phyloP scores from a whole-genome alignment of 805 yeast genomes.

The Lipomyces spencermartinsiae region DNA sequence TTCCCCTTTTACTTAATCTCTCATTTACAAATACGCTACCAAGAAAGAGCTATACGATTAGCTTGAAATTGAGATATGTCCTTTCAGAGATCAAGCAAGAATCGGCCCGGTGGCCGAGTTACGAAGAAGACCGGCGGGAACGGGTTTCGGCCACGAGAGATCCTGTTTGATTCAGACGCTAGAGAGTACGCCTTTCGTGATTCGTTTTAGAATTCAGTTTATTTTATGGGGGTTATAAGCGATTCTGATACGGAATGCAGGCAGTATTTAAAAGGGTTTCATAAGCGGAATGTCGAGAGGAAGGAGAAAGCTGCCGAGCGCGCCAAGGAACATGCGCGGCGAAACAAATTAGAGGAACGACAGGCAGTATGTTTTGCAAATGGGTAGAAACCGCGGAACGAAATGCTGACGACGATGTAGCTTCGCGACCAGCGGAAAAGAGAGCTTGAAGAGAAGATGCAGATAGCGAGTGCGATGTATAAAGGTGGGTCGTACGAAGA shows the following conservation, averaged over 20 bases:
- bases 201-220: not conserved
- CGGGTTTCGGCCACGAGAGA: slow-evolving; percentile 55
- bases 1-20: too few species aligned
- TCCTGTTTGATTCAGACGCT: slow-evolving; percentile 79
- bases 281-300: slow-evolving; percentile 87
- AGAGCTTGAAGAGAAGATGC: slow-evolving; percentile 67
- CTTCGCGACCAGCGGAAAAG: slow-evolving; percentile 73
- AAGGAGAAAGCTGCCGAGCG: slow-evolving; percentile 83
- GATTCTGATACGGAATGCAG: slow-evolving; percentile 35
- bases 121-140: not conserved
- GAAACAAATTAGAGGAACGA: slow-evolving; percentile 77
- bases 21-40: not conserved
- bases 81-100: not conserved
- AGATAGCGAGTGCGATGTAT: slow-evolving; percentile 55
- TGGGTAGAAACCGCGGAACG: not conserved
- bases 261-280: slow-evolving; percentile 93
- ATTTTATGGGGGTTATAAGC: not conserved
- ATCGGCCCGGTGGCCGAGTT: not conserved
- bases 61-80: not conserved
- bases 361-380: slow-evolving; percentile 43
- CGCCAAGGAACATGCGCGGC: slow-evolving; percentile 76
- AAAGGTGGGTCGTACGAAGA: slow-evolving; percentile 29
- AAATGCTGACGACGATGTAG: slow-evolving; percentile 18
- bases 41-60: not conserved
- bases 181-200: slow-evolving; percentile 52